Evolutionary conservation across 148 eudicot genomes (phyloP), one percentile per base, ranked within the genome.

Genomic region (Cornus suecica): DNA sequence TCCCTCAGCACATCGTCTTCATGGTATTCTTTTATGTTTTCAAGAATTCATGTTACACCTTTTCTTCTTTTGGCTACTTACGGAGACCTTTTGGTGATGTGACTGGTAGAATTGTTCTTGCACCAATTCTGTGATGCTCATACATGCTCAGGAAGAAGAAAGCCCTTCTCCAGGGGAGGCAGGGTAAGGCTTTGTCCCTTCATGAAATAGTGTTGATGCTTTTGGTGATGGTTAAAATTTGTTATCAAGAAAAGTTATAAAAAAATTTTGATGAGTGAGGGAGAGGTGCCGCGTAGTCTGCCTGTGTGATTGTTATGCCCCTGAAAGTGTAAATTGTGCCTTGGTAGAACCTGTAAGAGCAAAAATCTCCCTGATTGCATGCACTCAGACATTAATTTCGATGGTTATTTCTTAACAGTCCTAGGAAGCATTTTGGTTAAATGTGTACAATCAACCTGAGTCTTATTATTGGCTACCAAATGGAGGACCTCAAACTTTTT

Each of bases 51-150:
- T 20, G 29, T 28, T 42, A 25, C 64, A 31, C 22, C 14, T 48
- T 69, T 32, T n/a, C 13, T 16, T 70, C 25, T 72, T 52, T 18
- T 67, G 74, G 66, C 64, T 68, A 37, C 68, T 83, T 68, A 64
- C 23, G 16, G 27, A 31, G 23, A n/a, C 11, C 2, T 77, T 65
- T 60, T 45, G 5, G 27, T 72, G 31, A 30, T 74, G 74, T 31
- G 73, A 41, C 29, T 76, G 30, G 66, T 64, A 95, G 99, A 91
- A 79, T 81, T 95, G 28, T 95, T 95, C 78, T 68, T 92, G 86
- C 92, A 88, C 62, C 99, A 92, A 75, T 92, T 95, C 69, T 95
- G 99, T 77, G 92, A 95, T 74, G 92, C 94, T 60, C 99, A 92
- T 81, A 81, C 91, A 20, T 95, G 97, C 88, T 85, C 87, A n/a